Evolutionary conservation across 805 yeast species (phyloP).

Genomic region (Metschnikowia colocasiae): DNA sequence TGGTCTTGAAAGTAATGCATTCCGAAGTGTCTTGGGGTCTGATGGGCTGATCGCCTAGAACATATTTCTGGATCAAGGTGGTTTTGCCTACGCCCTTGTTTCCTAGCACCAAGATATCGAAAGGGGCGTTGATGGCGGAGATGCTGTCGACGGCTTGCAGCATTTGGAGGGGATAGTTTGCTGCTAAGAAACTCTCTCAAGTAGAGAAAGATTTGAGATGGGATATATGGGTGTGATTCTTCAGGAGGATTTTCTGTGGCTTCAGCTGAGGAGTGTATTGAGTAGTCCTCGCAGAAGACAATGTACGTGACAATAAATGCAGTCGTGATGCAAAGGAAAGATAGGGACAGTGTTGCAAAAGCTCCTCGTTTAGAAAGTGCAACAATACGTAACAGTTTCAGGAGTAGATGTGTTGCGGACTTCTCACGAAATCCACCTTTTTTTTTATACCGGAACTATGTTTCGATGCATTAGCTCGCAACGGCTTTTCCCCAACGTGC

Average conservation of each 20-base stretch:
- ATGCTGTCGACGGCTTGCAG: conserved; percentile 13
- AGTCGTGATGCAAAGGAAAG: not conserved
- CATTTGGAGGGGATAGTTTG: not conserved
- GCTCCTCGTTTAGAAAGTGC: not conserved
- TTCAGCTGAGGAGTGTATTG: not conserved
- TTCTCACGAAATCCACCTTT: not conserved
- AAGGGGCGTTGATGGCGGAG: conserved; percentile 11
- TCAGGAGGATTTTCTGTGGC: not conserved
- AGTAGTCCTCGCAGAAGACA: conserved; percentile 1
- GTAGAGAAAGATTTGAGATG: not conserved
- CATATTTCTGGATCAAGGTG: conserved; percentile 14
- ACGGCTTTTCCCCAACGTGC: conserved; percentile 5
- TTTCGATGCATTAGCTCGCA: conserved; percentile 7
- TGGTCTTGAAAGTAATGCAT: conserved; percentile 9
- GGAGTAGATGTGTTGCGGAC: not conserved
- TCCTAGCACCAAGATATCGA: conserved; percentile 18
- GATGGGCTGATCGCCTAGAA: conserved; percentile 10
- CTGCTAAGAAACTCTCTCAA: not conserved
- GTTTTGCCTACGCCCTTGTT: conserved; percentile 16
- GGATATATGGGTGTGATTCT: not conserved
- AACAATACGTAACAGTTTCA: not conserved
- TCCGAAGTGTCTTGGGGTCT: conserved; percentile 10
- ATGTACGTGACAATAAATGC: not conserved
- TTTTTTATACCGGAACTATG: not conserved
- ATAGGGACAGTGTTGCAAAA: not conserved